phyloP scores from a whole-genome alignment of 2,329 filamentous ascomycete species.

The Blastomyces gilchristii region DNA sequence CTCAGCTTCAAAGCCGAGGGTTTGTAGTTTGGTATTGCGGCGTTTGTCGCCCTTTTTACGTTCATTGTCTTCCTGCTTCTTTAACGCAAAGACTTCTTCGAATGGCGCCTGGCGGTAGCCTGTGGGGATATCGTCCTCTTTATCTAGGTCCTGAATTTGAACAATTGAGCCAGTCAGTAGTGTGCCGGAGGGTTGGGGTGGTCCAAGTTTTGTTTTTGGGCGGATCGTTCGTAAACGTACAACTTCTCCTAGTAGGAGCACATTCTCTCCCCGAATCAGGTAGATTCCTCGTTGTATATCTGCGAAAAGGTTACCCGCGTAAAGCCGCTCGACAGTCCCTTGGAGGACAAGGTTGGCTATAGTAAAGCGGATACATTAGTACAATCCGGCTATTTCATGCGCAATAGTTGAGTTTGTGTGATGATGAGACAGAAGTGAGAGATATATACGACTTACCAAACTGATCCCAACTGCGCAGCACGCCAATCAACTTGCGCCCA shows the following conservation, averaged over 20 bases:
- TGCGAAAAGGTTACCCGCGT: slow-evolving; percentile 63
- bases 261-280: slow-evolving; percentile 90
- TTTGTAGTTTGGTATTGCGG: slow-evolving; percentile 58
- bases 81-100: slow-evolving; percentile 60
- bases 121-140: slow-evolving; percentile 73
- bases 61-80: slow-evolving; percentile 58
- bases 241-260: slow-evolving; percentile 89
- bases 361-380: neutral
- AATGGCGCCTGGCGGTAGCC: slow-evolving; percentile 58
- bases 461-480: slow-evolving; percentile 93
- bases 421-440: neutral
- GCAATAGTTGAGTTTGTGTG: neutral
- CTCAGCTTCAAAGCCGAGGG: slow-evolving; percentile 80
- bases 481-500: slow-evolving; percentile 85
- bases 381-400: slow-evolving; percentile 3
- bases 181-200: neutral
- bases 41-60: slow-evolving; percentile 66
- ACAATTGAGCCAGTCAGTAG: neutral
- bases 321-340: slow-evolving; percentile 82
- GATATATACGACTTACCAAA: slow-evolving; percentile 56
- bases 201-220: neutral
- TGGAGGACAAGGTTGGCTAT: slow-evolving; percentile 93
- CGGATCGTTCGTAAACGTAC: slow-evolving; percentile 30
- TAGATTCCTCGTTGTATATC: slow-evolving; percentile 81
- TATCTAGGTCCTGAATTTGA: slow-evolving; percentile 65